Base-by-base conservation (phyloP, 495 filamentous ascomycete species). In the Cudoniella acicularis region DNA sequence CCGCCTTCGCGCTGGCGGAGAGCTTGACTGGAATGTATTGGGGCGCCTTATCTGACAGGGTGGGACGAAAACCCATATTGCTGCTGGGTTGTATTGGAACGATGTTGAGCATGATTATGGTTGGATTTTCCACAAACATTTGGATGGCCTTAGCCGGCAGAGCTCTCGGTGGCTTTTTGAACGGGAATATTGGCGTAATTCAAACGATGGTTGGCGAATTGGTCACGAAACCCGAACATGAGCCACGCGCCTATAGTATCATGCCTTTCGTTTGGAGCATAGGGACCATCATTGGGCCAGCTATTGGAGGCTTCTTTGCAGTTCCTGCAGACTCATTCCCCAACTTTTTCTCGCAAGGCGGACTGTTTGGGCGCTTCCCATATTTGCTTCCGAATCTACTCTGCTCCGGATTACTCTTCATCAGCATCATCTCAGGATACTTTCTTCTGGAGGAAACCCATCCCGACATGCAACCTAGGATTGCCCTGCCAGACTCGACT, bases 361-460 rank as follows among this genome's bases (percentile, higher is more conserved):
- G 87, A 6, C 76, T 98, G 48, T 91, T 93, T 74, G 91, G 93
- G 25, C 73, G 72, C 18, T 97, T 87, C 68, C 94, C 94, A 0
- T 98, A 96, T 69, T 80, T 97, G 56, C 84, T 98, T 48, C 92
- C 94, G 56, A 98, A 98, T 72, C 72, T 98, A 30, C 86, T 98
- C 62, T 96, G 95, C 70, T 84, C 92, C 56, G 70, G 76, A 22
- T 78, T 96, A 36, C 84, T 98, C 3, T 70, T 86, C 17, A 71
- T 91, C 36, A 91, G 48, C 17, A 86, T 98, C 26, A 67, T 87
- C 21, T 81, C 95, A 52, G 94, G 94, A 27, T 77, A 93, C 47
- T 70, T 98, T 40, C 97, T 97, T 70, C 77, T 98, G 57, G 91
- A 97, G 73, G 94, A 98, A 75, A 98, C 94, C 4, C 95, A 98